These are phyloP conservation scores for Penicillium riverlandense DNA, from an alignment of 495 filamentous ascomycete genomes.

Conservation along the genomic window DNA sequence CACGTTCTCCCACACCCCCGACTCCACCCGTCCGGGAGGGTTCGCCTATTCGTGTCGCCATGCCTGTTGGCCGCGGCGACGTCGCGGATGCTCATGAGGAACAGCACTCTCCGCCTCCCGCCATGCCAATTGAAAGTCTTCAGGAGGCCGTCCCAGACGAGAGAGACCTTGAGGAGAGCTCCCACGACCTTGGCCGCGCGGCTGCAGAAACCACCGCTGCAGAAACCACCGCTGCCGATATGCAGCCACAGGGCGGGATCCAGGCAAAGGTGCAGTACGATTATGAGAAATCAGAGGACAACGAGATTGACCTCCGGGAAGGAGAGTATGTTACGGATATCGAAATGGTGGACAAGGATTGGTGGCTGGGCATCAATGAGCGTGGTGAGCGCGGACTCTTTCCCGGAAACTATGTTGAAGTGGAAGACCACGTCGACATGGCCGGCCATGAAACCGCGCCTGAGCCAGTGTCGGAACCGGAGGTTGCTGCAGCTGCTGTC, in stretches of 20 bases:
- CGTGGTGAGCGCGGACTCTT: slow-evolving; percentile 82
- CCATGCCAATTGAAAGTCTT: slow-evolving; percentile 51
- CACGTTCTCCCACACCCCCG: slow-evolving; percentile 55
- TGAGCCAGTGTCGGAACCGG: slow-evolving; percentile 7
- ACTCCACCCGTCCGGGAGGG: slow-evolving; percentile 45
- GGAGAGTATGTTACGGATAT: slow-evolving; percentile 90
- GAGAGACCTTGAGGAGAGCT: slow-evolving; percentile 55
- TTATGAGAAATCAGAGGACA: slow-evolving; percentile 95
- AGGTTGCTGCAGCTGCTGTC: slow-evolving; percentile 13
- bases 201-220: slow-evolving; percentile 48
- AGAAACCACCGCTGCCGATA: slow-evolving; percentile 36
- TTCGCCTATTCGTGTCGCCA: slow-evolving; percentile 80
- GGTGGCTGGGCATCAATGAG: slow-evolving; percentile 90
- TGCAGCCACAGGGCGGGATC: slow-evolving; percentile 36
- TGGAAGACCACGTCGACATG: slow-evolving; percentile 43
- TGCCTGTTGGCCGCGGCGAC: slow-evolving; percentile 65
- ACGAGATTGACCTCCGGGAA: slow-evolving; percentile 88
- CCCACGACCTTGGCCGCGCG: slow-evolving; percentile 55
- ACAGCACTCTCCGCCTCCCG: slow-evolving; percentile 38
- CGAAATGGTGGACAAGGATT: slow-evolving; percentile 93
- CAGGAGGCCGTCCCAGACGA: slow-evolving; percentile 54
- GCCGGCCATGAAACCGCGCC: slow-evolving; percentile 10
- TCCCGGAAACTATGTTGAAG: slow-evolving; percentile 93
- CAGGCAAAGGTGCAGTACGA: slow-evolving; percentile 84
- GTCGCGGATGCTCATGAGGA: slow-evolving; percentile 44